Base-by-base conservation (phyloP, 805 yeast species). In the Pichia rugopelliculosa region DNA sequence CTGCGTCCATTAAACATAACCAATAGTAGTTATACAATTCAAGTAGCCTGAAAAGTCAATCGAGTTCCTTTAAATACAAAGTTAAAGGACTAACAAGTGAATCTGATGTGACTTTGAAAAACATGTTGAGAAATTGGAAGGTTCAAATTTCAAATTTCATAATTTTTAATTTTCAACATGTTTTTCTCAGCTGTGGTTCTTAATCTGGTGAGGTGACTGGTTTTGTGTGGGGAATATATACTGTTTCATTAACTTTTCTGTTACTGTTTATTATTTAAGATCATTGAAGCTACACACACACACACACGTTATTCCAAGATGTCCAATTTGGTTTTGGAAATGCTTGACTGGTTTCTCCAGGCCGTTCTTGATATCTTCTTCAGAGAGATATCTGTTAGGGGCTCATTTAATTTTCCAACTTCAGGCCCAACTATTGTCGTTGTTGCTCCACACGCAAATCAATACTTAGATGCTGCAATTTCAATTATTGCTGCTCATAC, bases 361-460 rank as follows among this genome's bases (percentile, higher is more conserved):
- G 50, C 59, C 20, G 51, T 66, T 13, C 52, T 60, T 13, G 67
- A 77, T 53, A 75, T 77, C 43, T 91, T 91, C 70, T 91, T 91
- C 68, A 69, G 98, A 50, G 96, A 90, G 60, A 88, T 91, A 53
- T 75, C 87, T 45, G 80, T 93, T 3, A 75, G 98, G 50, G 96
- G 97, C 1, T 88, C 96, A 1, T 87, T 79, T 67, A 76, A 77
- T 47, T 57, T 78, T 30, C 84, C 84, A 0, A 71, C 75, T 26
- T 65, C 74, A 10, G 97, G 96, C 0, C 91, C 98, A 0, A 82
- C 89, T 9, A 84, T 91, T 46, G 83, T 93, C 53, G 98, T 93
- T 33, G 95, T 93, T 11, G 99, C 96, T 2, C 98, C 98, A 1
- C 99, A 91, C 69, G 95, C 96, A n/a, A 87, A 87, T 60, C 96